These are phyloP conservation scores for Pythium aquatile DNA, from an alignment of 352 stramenopile species.

Conservation along the genomic window DNA sequence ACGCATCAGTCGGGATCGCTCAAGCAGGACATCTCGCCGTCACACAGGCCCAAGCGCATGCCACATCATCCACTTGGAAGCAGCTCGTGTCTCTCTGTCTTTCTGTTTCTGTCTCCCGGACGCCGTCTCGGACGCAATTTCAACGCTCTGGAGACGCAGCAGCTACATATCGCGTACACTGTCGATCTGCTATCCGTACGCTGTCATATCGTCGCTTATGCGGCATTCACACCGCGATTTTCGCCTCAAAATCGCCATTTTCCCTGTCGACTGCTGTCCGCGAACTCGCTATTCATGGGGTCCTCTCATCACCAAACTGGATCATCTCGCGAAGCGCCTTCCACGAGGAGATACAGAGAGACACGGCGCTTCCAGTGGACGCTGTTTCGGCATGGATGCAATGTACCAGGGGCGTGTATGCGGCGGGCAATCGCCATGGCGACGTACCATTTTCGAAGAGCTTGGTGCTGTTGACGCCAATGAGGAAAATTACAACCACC, in stretches of 20 bases:
- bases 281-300: not conserved
- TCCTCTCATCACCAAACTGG: too few species aligned
- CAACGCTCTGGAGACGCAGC: not conserved
- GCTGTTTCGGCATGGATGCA: not conserved
- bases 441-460: constrained; percentile 36
- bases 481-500: constrained; percentile 34
- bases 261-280: not conserved
- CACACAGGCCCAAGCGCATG: not conserved
- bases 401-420: not conserved
- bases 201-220: not conserved
- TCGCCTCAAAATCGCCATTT: not conserved
- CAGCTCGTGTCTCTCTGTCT: not conserved
- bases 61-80: not conserved
- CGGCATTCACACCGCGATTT: not conserved
- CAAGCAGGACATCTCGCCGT: not conserved
- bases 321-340: not conserved
- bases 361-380: not conserved
- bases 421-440: not conserved
- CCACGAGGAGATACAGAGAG: not conserved
- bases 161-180: not conserved
- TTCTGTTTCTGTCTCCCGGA: not conserved
- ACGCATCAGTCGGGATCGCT: constrained; percentile 6
- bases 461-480: constrained; percentile 33
- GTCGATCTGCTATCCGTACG: too few species aligned
- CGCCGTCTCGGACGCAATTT: not conserved